phyloP scores from a whole-genome alignment of 768 basidiomycete genomes.

The Kwoniella dendrophila region DNA sequence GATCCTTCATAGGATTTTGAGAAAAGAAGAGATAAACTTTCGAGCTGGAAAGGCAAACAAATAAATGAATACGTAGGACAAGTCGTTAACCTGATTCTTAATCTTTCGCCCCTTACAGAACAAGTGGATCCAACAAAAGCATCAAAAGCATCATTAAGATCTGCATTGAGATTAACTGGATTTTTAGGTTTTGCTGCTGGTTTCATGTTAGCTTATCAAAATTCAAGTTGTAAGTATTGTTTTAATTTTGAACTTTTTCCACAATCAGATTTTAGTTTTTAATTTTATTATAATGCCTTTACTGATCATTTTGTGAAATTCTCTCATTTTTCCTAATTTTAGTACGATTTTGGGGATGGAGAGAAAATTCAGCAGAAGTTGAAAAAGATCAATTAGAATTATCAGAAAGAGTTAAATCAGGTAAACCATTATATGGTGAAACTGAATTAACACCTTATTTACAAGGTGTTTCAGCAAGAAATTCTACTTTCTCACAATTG shows the following conservation, averaged over 20 bases:
- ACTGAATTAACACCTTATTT: constrained; percentile 81
- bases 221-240: constrained; percentile 75
- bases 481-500: constrained; percentile 89
- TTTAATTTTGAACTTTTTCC: neutral
- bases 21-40: too few relatives aligned
- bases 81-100: too few relatives aligned
- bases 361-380: constrained; percentile 65
- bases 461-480: constrained; percentile 80
- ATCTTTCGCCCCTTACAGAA: constrained; percentile 37
- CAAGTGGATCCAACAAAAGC: constrained; percentile 53
- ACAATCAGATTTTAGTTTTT: constrained; percentile 2
- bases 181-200: constrained; percentile 84
- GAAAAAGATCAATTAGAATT: constrained; percentile 77
- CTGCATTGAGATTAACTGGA: constrained; percentile 59
- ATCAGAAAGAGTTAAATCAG: constrained; percentile 70
- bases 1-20: too few relatives aligned
- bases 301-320: neutral
- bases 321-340: neutral
- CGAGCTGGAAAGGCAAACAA: too few relatives aligned
- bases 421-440: constrained; percentile 83
- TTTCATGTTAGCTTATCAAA: constrained; percentile 89
- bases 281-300: neutral
- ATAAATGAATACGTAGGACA: too few relatives aligned
- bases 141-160: constrained; percentile 53
- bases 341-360: constrained; percentile 53